A percentile compares a stretch with the other conserved stretches of the same genome.
phyloP scores from a whole-genome alignment of 441 rosid species.

The Breynia disticha region DNA sequence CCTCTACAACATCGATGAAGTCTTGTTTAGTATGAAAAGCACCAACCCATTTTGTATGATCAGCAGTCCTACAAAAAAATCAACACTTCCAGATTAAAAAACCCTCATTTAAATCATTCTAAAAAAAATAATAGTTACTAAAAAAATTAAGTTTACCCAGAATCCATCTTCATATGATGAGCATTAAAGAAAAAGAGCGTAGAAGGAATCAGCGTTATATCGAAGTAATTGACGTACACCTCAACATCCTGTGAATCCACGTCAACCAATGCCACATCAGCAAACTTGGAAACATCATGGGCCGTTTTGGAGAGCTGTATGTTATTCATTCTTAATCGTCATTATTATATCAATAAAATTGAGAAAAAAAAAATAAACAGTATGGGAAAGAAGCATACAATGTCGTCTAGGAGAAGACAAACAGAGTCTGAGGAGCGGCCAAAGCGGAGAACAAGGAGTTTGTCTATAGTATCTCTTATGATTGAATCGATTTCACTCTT shows the following conservation, averaged over 20 bases:
- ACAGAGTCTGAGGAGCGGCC: conserved; percentile 50
- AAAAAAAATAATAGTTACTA: background rate
- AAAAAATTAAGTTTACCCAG: conserved; percentile 35
- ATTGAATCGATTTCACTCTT: conserved; percentile 63
- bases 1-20: conserved; percentile 87
- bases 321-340: background rate
- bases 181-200: conserved; percentile 86
- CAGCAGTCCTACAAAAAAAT: conserved; percentile 54
- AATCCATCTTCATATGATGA: conserved; percentile 92
- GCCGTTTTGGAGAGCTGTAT: conserved; percentile 46
- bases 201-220: conserved; percentile 58
- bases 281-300: conserved; percentile 47
- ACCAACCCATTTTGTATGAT: conserved; percentile 90
- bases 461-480: conserved; percentile 68
- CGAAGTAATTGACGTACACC: conserved; percentile 79
- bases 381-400: conserved; percentile 23
- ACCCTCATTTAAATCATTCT: background rate
- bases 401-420: conserved; percentile 68
- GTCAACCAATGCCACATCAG: conserved; percentile 50
- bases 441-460: conserved; percentile 78
- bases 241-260: conserved; percentile 63
- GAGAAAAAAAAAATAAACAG: background rate
- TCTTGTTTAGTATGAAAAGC: conserved; percentile 70
- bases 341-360: background rate
- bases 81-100: conserved; percentile 3